Conservation (phyloP, 1,284 basidiomycete species). For the Takashimella koratensis region DNA sequence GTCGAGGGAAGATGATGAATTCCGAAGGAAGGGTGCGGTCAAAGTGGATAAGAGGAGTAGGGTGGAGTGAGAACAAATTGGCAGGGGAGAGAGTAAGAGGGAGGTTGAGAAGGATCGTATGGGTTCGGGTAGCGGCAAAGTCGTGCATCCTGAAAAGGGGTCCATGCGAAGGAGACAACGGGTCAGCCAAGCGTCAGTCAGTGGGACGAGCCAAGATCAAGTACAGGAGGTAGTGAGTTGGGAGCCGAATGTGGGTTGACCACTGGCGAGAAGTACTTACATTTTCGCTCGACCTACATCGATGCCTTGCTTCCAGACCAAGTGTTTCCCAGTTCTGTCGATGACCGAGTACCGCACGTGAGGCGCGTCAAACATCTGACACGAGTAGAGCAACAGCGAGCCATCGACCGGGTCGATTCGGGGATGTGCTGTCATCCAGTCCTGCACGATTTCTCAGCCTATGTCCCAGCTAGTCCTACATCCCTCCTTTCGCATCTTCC, state of each 20-base stretch:
- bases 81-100: slow-evolving; percentile 53
- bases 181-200: too few relatives aligned
- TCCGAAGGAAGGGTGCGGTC: slow-evolving; percentile 47
- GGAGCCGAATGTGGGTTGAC: too few relatives aligned
- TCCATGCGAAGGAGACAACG: too few relatives aligned
- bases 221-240: too few relatives aligned
- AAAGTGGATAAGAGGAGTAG: slow-evolving; percentile 52
- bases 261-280: too few relatives aligned
- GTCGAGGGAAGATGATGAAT: slow-evolving; percentile 52
- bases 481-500: neutral
- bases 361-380: slow-evolving; percentile 51
- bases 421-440: slow-evolving; percentile 55
- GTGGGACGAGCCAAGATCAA: neutral
- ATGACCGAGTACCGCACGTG: slow-evolving; percentile 52
- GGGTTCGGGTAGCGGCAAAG: slow-evolving; percentile 50
- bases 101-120: slow-evolving; percentile 52
- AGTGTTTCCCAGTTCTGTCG: slow-evolving; percentile 36
- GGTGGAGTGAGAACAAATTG: slow-evolving; percentile 47
- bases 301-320: slow-evolving; percentile 39
- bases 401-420: slow-evolving; percentile 52
- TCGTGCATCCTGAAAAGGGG: slow-evolving; percentile 56
- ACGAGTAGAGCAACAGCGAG: slow-evolving; percentile 51
- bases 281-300: slow-evolving; percentile 40
- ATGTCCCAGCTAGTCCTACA: neutral
- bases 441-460: slow-evolving; percentile 20